Evolutionary conservation across 2,329 filamentous ascomycete species (phyloP), one percentile per base, ranked within the genome.

Genomic region (Colletotrichum cuscutae): DNA sequence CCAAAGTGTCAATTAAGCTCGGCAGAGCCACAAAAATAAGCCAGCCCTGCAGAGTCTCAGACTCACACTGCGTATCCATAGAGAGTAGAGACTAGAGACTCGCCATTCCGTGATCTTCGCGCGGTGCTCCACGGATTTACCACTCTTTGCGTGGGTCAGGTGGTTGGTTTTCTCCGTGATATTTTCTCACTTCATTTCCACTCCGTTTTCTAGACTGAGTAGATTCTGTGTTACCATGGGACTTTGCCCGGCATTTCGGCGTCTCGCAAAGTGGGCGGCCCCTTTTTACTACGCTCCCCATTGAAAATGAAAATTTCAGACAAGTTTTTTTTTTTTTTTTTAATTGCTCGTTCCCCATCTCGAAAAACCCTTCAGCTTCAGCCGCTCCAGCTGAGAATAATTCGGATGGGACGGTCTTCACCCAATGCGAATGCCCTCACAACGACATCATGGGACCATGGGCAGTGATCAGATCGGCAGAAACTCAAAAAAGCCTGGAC

Each of bases 241-340:
- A 42, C 53, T 53, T 68, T 65, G 58, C 65, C 69, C 69, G 69
- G 69, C 65, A 68, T 72, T 53, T 72, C 65, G 69, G 69, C 42
- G 37, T 72, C 69, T 68, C 69, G 69, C 65, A 68, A 53, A 62
- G 65, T 68, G 37, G 62, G 30, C 28, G 24, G 15, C 32, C 66
- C 65, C 52, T 19, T 53, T 54, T 37, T 30, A 42, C 9, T 7
- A n/a, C 56, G 22, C 58, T 26, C 32, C 24, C 58, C 32, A 26
- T 22, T 61, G 58, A 32, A 22, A n/a, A 32, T 7, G 11, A 32
- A 15, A 4, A 42, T 61, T 60, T 61, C 22, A 46, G 58, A 26
- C 58, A 35, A 59, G n/a, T 35, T 59, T 56, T 56, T 56, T 19
- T 30, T 19, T 11, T 35, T 59, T 56, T 56, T 56, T 19, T 30